Base-by-base conservation (phyloP, 2,329 filamentous ascomycete species). In the Aspergillus nomiae region DNA sequence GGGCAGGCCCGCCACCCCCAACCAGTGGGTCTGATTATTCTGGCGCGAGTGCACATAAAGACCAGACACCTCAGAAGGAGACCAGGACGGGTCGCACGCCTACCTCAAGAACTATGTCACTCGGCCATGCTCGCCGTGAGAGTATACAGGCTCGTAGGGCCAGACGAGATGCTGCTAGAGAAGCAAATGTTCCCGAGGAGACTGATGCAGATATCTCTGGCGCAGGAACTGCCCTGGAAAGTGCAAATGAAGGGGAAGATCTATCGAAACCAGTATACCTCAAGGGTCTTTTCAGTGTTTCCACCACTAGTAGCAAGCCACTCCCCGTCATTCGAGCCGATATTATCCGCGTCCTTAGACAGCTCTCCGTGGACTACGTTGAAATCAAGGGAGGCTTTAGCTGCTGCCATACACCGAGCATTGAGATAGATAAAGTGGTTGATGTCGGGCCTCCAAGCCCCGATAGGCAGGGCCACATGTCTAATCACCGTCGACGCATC, bases 281-380 rank as follows among this genome's bases (percentile, higher is more conserved):
- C 62, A 99, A 98, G 78, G 95, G 95, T 5, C 84, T 99, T 21
- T 98, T 99, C 81, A 98, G 94, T 72, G 95, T 98, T 59, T 96
- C 92, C 4, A 99, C 95, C 0, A 99, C 95, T 8, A 97, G 93
- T 62, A 95, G 90, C 73, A 96, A 96, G 74, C 92, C 94, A 1
- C 87, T 98, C 12, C 83, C 89, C 1, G 88, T 92, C 63, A 99
- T 99, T 66, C 89, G 94, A 45, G 83, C 88, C 8, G 95, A 99
- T 74, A 92, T 99, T 70, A 96, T 96, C 73, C 87, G 94, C 56
- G 95, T 98, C 3, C 81, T 99, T 58, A 90, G 89, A 69, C 90
- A 94, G 75, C 86, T 98, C 19, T 91, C 92, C 19, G 92, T 98
- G n/a, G 91, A 96, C 14, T 97, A 92, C 74, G 88, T 85, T 4